Conservation (phyloP, 768 basidiomycete species). For the Lactifluus pinguis region DNA sequence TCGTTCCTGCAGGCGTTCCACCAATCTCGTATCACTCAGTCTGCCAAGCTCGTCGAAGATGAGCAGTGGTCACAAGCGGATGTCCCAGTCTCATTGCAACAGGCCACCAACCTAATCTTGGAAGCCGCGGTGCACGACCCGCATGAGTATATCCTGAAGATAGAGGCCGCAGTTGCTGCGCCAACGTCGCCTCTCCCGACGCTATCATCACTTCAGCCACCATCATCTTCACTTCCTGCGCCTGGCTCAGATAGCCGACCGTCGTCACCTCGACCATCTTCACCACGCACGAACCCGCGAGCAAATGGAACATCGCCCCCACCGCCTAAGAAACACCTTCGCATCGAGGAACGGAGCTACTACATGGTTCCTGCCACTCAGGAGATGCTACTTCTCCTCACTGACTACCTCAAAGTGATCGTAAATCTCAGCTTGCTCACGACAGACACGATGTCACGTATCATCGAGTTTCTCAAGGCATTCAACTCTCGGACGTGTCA, state of each 20-base stretch:
- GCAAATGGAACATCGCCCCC: conserved; percentile 17
- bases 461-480: conserved; percentile 93
- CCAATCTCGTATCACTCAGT: conserved; percentile 62
- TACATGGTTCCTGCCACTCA: conserved; percentile 82
- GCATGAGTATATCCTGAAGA: conserved; percentile 46
- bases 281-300: conserved; percentile 16
- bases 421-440: conserved; percentile 83
- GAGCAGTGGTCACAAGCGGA: conserved; percentile 89
- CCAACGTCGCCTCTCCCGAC: conserved; percentile 23
- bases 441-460: conserved; percentile 88
- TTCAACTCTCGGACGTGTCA: conserved; percentile 75
- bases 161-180: conserved; percentile 21
- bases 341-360: conserved; percentile 77
- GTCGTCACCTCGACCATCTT: conserved; percentile 10
- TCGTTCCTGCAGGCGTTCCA: conserved; percentile 83
- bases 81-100: conserved; percentile 57
- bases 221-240: conserved; percentile 25
- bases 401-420: conserved; percentile 83
- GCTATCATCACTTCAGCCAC: conserved; percentile 19
- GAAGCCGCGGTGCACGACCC: conserved; percentile 80
- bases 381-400: conserved; percentile 57
- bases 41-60: conserved; percentile 89
- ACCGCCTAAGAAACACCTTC: conserved; percentile 44
- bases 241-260: conserved; percentile 17
- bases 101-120: conserved; percentile 61